Conservation (phyloP, 169 alveolate species). For the Besnoitia besnoiti region DNA sequence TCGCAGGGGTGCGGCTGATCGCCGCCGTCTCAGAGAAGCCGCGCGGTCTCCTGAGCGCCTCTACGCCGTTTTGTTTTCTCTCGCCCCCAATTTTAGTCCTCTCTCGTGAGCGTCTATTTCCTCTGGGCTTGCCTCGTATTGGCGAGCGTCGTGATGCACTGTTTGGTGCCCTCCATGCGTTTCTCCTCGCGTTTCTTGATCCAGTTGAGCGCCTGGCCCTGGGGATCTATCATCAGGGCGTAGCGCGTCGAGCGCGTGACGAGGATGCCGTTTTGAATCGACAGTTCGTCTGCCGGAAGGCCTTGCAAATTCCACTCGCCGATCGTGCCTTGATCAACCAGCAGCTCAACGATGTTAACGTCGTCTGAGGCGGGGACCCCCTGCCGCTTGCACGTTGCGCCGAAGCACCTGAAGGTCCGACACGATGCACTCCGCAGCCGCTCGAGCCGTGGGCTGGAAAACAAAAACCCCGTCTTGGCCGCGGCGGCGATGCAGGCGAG, state of each 20-base stretch:
- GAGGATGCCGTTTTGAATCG: constrained; percentile 94
- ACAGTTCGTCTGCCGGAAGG: constrained; percentile 94
- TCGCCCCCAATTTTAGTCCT: not conserved
- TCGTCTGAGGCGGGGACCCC: constrained; percentile 59
- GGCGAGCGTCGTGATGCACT: constrained; percentile 87
- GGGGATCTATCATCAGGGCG: constrained; percentile 97
- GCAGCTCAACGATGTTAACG: constrained; percentile 78
- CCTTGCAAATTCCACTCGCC: constrained; percentile 93
- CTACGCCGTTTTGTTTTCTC: not conserved
- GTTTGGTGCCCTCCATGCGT: constrained; percentile 78
- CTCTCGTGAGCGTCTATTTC: not conserved
- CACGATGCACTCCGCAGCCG: no score
- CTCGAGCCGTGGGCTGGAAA: no score
- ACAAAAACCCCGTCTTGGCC: no score
- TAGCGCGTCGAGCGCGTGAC: constrained; percentile 94
- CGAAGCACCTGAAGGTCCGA: not conserved
- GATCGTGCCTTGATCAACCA: constrained; percentile 93
- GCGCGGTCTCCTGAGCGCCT: no score
- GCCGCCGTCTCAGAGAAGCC: no score
- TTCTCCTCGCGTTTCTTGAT: constrained; percentile 85
- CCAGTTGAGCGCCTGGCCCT: constrained; percentile 95
- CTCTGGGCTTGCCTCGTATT: constrained; percentile 68
- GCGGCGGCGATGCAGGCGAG: no score
- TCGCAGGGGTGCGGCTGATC: no score
- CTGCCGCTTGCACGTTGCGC: not conserved